Conservation (phyloP, 1,139 yeast genomes). For the Blastobotrys illinoisensis region DNA sequence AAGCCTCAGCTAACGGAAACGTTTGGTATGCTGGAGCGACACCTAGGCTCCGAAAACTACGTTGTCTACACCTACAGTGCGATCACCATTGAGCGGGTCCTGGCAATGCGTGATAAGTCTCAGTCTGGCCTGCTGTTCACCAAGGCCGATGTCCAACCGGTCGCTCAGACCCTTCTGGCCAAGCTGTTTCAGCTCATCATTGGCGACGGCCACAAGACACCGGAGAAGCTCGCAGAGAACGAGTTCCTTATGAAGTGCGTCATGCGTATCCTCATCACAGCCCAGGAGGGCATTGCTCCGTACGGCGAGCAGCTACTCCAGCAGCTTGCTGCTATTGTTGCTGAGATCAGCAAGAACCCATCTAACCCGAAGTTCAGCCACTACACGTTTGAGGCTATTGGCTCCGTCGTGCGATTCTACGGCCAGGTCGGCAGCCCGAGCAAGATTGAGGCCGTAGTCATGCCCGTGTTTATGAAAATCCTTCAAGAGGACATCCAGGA, state of each 20-base stretch:
- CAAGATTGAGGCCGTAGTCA: slow-evolving; percentile 47
- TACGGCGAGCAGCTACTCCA: slow-evolving; percentile 39
- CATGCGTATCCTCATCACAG: slow-evolving; percentile 74
- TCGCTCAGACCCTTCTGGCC: slow-evolving; percentile 50
- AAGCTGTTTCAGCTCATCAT: slow-evolving; percentile 64
- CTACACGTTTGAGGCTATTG: slow-evolving; percentile 82
- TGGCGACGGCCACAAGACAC: slow-evolving; percentile 48
- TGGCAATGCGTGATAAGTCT: slow-evolving; percentile 56
- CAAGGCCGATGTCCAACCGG: slow-evolving; percentile 61
- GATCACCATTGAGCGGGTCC: slow-evolving; percentile 81
- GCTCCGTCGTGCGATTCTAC: slow-evolving; percentile 61
- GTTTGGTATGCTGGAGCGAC: slow-evolving; percentile 72
- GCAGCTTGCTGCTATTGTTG: slow-evolving; percentile 65
- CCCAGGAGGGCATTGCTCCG: slow-evolving; percentile 57
- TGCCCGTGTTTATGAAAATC: slow-evolving; percentile 63
- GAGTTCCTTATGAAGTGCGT: slow-evolving; percentile 86
- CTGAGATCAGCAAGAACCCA: slow-evolving; percentile 77
- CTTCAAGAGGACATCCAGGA: slow-evolving; percentile 86
- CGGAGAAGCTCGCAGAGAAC: slow-evolving; percentile 91
- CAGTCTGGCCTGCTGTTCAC: slow-evolving; percentile 54
- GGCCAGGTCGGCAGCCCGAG: slow-evolving; percentile 32
- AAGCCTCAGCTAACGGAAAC: slow-evolving; percentile 76
- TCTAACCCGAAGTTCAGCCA: slow-evolving; percentile 93
- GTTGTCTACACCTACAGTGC: slow-evolving; percentile 93
- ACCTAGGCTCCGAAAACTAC: slow-evolving; percentile 52